Evolutionary conservation across 2,329 filamentous ascomycete genomes (phyloP).

Genomic region (Colletotrichum aenigma): DNA sequence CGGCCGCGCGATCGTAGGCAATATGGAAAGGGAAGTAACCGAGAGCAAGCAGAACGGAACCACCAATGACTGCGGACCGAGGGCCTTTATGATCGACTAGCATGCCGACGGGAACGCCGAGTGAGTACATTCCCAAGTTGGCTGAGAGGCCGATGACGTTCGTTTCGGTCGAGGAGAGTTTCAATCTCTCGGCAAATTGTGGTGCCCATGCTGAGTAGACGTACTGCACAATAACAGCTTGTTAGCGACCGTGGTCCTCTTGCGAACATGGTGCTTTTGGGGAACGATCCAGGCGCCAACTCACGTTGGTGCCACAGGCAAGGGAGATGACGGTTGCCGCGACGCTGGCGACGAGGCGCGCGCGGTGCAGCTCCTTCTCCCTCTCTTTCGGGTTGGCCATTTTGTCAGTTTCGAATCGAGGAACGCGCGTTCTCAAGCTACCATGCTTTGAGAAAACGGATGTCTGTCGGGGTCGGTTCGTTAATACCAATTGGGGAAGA

Average conservation of each 20-base stretch:
- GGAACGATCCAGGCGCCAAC: constrained; percentile 30
- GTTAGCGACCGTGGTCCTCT: neutral
- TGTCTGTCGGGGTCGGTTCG: neutral
- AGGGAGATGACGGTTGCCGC: constrained; percentile 85
- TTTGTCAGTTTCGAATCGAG: neutral
- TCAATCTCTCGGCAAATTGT: constrained; percentile 86
- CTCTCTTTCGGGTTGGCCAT: constrained; percentile 38
- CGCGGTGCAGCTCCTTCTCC: constrained; percentile 58
- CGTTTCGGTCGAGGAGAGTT: constrained; percentile 88
- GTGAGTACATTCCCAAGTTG: constrained; percentile 93
- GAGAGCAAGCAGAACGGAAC: constrained; percentile 71
- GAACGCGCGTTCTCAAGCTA: neutral
- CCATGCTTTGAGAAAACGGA: neutral
- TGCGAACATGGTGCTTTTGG: neutral
- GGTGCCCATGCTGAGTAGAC: constrained; percentile 98
- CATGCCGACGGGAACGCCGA: constrained; percentile 87
- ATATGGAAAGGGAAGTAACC: constrained; percentile 87
- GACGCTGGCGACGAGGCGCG: constrained; percentile 80
- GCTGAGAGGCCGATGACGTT: constrained; percentile 87
- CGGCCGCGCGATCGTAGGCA: constrained; percentile 74
- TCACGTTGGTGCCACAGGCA: constrained; percentile 90
- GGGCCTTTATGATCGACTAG: constrained; percentile 85
- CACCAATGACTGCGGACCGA: constrained; percentile 76
- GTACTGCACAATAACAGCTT: constrained; percentile 65
- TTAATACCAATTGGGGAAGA: neutral